These are phyloP conservation scores for Boletus subparvulus DNA, from an alignment of 768 basidiomycete species.

Conservation along the genomic window DNA sequence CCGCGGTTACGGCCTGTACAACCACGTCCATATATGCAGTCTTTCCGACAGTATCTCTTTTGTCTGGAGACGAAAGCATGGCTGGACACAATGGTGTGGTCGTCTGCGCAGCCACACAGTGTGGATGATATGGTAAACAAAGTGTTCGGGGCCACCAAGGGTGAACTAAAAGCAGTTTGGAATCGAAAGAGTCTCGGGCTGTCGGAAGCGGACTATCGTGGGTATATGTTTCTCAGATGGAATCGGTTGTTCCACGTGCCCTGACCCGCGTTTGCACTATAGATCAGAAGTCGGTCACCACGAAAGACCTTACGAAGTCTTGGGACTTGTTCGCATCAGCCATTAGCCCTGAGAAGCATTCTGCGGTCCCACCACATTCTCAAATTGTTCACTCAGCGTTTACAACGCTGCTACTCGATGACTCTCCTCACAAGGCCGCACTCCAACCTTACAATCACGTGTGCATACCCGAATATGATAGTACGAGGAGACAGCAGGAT, in stretches of 20 bases:
- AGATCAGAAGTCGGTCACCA: constrained; percentile 42
- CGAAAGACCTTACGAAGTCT: constrained; percentile 72
- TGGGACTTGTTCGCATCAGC: constrained; percentile 49
- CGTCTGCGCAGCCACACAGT: constrained; percentile 79
- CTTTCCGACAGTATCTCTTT: constrained; percentile 65
- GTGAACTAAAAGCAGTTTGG: constrained; percentile 64
- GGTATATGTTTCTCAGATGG: constrained; percentile 36
- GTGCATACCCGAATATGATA: constrained; percentile 68
- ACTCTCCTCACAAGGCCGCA: constrained; percentile 53
- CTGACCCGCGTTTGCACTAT: constrained; percentile 1
- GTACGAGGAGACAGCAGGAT: constrained; percentile 41
- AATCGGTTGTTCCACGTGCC: neutral
- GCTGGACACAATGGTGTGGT: constrained; percentile 89
- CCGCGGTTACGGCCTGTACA: constrained; percentile 41
- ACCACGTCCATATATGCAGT: constrained; percentile 63
- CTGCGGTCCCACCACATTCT: constrained; percentile 2
- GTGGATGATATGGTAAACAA: constrained; percentile 71
- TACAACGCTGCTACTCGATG: constrained; percentile 52
- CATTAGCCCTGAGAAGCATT: constrained; percentile 2
- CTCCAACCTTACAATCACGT: constrained; percentile 83
- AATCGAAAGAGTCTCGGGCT: constrained; percentile 77
- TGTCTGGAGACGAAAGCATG: constrained; percentile 56
- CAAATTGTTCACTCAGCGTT: constrained; percentile 38
- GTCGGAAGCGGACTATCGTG: constrained; percentile 60
- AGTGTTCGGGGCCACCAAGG: constrained; percentile 48